These are phyloP conservation scores for Thelephora ganbajun DNA, from an alignment of 768 basidiomycete species.

Conservation along the genomic window DNA sequence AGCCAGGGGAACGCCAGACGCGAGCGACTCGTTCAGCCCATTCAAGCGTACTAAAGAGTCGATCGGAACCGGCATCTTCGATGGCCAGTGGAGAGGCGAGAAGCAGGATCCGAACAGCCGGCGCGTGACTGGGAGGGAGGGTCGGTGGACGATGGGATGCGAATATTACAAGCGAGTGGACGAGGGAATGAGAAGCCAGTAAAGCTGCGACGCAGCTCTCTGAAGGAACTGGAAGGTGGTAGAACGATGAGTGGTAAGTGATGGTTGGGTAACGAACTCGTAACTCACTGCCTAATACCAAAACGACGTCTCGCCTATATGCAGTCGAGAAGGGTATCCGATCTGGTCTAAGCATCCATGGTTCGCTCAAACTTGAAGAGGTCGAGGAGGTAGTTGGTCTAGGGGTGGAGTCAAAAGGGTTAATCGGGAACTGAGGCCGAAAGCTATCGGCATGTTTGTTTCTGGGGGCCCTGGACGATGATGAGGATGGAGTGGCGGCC, in stretches of 20 bases:
- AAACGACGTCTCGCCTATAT: slow-evolving; percentile 19
- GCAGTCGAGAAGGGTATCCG: slow-evolving; percentile 9
- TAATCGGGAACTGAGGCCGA: slow-evolving; percentile 19
- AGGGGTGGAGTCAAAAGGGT: slow-evolving; percentile 17
- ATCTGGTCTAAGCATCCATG: slow-evolving; percentile 15
- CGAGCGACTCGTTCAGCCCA: slow-evolving; percentile 26
- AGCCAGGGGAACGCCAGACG: slow-evolving; percentile 21
- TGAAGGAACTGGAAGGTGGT: slow-evolving; percentile 15
- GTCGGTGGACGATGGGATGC: slow-evolving; percentile 20
- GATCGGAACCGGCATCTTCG: slow-evolving; percentile 19
- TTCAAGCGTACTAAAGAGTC: slow-evolving; percentile 22
- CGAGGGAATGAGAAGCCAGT: slow-evolving; percentile 19
- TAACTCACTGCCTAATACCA: slow-evolving; percentile 24
- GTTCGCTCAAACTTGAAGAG: slow-evolving; percentile 12
- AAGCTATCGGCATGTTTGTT: slow-evolving; percentile 14
- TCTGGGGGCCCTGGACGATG: slow-evolving; percentile 4
- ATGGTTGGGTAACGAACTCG: background rate
- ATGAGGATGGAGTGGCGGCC: background rate
- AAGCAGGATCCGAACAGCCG: slow-evolving; percentile 21
- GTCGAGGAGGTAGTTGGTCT: background rate
- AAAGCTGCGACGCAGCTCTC: slow-evolving; percentile 19
- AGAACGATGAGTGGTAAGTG: background rate
- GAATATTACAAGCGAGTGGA: slow-evolving; percentile 24
- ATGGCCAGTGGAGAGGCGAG: slow-evolving; percentile 19
- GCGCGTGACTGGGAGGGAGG: slow-evolving; percentile 15